Base-by-base conservation (phyloP, 345 rosid genomes). In the Crucihimalaya himalaica region DNA sequence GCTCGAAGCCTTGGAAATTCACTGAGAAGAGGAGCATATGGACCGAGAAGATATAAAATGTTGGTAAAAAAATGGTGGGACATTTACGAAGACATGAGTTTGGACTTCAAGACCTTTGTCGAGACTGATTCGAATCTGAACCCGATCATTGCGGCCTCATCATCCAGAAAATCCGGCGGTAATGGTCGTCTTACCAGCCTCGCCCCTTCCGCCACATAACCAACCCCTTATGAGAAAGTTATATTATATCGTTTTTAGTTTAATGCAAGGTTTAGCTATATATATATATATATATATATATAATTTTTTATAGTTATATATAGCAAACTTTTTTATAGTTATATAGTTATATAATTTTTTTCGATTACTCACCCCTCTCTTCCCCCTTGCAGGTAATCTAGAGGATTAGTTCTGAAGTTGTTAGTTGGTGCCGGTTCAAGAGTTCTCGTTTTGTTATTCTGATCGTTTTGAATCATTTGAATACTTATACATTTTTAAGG, bases 1-100 rank as follows among this genome's bases (percentile, higher is more conserved):
- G 94, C 20, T 54, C 88, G 3, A 89, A 89, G 76, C 94, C 94
- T 5, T 87, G 94, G 94, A 85, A 85, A 76, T 85, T 39, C 75
- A 84, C 86, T 0, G 94, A 19, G 42, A 70, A n/a, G 89, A 81
- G 60, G 85, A 72, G 59, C 81, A 87, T 74, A 84, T 89, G 91
- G 85, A 83, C 0, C 79, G 89, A 55, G 83, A 81, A 6, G 93
- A 86, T 68, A 82, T 86, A 21, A 85, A 85, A 23, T 67, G 57
- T 23, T 86, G 58, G 88, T 88, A 75, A 72, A 86, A 50, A 81
- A 78, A 67, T 88, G 91, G 93, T 83, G 89, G 86, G 87, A 88
- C 0, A 79, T 88, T 18, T 86, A 83, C 27, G 83, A 83, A 2
- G 90, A 88, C 1, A 78, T 82, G 52, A 81, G 86, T 1, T 58